Evolutionary conservation across 352 stramenopile genomes (phyloP).

Genomic region (Lagenidium sp.): DNA sequence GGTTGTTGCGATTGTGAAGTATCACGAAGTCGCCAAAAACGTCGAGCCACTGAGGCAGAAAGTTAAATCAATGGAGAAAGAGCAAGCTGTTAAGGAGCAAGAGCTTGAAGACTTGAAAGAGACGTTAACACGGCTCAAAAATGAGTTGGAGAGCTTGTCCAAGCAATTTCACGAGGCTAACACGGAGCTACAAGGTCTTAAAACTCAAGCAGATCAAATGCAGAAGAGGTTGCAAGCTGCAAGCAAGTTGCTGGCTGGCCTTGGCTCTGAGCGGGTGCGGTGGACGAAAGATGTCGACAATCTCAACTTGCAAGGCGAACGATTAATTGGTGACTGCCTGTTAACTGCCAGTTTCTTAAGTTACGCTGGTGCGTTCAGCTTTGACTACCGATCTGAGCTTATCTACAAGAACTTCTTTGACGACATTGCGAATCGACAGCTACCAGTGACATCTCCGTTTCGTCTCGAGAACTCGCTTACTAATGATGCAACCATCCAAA

Average conservation of each 20-base stretch:
- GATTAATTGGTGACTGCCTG: conserved; percentile 87
- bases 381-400: conserved; percentile 84
- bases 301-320: conserved; percentile 72
- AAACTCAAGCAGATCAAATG: conserved; percentile 92
- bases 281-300: conserved; percentile 91
- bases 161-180: conserved; percentile 88
- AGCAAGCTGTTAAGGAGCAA: conserved; percentile 88
- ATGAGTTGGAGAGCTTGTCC: conserved; percentile 87
- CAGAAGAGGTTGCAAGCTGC: conserved; percentile 89
- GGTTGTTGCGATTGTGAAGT: conserved; percentile 94
- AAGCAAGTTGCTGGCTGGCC: conserved; percentile 88
- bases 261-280: conserved; percentile 86
- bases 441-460: conserved; percentile 87
- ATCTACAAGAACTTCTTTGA: conserved; percentile 87
- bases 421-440: conserved; percentile 57
- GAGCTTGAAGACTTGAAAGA: conserved; percentile 80
- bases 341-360: conserved; percentile 88
- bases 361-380: conserved; percentile 89
- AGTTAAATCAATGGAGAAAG: conserved; percentile 91
- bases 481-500: conserved; percentile 90
- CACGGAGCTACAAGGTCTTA: conserved; percentile 87
- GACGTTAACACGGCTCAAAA: conserved; percentile 76
- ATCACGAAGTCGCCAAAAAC: conserved; percentile 94
- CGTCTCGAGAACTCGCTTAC: conserved; percentile 87
- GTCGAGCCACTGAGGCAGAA: conserved; percentile 89